A percentile compares a stretch with the other conserved stretches of the same genome.
Conservation (phyloP, 2,329 filamentous ascomycete genomes). For the Monilinia fructicola region DNA sequence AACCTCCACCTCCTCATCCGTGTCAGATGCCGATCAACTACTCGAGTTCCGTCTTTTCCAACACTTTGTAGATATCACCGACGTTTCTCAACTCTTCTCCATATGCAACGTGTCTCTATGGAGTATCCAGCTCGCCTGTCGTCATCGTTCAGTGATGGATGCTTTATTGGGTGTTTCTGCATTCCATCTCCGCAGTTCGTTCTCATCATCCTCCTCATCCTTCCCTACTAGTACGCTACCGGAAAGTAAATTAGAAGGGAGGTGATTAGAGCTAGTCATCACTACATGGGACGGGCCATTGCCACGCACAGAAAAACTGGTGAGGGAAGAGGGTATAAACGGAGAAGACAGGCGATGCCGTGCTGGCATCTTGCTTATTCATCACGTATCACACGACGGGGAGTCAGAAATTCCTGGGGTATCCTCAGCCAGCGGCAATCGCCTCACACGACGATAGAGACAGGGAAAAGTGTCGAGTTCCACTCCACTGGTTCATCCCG, state of each 20-base stretch:
- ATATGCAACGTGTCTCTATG: background rate
- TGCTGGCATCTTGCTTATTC: conserved; percentile 7
- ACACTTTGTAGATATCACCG: background rate
- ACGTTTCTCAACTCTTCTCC: background rate
- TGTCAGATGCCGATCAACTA: background rate
- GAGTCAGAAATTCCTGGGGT: background rate
- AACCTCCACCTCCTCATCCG: background rate
- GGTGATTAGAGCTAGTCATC: conserved; percentile 5
- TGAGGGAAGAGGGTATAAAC: conserved; percentile 4
- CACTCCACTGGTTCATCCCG: conserved; percentile 18
- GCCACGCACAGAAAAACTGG: background rate
- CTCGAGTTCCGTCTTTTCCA: conserved; percentile 15
- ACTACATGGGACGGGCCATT: conserved; percentile 12
- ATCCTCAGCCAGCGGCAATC: background rate
- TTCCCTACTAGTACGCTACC: background rate
- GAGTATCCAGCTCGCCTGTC: conserved; percentile 2
- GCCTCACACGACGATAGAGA: background rate
- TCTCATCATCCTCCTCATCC: conserved; percentile 1
- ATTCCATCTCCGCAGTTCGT: conserved; percentile 8
- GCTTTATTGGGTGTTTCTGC: conserved; percentile 1
- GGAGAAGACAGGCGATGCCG: conserved; percentile 1
- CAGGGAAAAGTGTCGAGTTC: background rate
- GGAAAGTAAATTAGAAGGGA: conserved; percentile 1
- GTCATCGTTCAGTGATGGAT: conserved; percentile 13
- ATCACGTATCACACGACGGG: conserved; percentile 6